phyloP scores from a whole-genome alignment of 2,329 filamentous ascomycete species.

The Aspergillus flavus region DNA sequence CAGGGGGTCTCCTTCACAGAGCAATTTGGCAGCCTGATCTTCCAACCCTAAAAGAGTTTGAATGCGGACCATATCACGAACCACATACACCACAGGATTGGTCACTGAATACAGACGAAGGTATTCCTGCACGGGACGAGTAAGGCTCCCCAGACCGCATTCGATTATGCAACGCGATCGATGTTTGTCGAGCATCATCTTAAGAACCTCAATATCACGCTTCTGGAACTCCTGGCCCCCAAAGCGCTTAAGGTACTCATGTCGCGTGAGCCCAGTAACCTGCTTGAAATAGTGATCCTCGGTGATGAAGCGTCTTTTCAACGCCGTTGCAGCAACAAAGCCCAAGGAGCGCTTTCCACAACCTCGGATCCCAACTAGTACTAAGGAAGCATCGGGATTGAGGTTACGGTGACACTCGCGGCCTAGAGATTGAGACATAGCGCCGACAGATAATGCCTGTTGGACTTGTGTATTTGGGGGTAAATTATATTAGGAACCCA shows the following conservation, averaged over 20 bases:
- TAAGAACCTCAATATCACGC: constrained; percentile 45
- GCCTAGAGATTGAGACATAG: constrained; percentile 14
- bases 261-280: constrained; percentile 44
- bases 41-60: constrained; percentile 47
- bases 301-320: constrained; percentile 47
- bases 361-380: constrained; percentile 48
- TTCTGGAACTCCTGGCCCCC: constrained; percentile 47
- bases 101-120: constrained; percentile 39
- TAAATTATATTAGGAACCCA: neutral
- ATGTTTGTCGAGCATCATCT: constrained; percentile 49
- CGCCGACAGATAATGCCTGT: neutral
- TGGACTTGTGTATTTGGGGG: neutral
- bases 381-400: constrained; percentile 42
- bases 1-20: constrained; percentile 48
- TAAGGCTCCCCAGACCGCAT: constrained; percentile 47
- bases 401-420: constrained; percentile 31
- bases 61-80: constrained; percentile 45
- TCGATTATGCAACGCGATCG: constrained; percentile 46
- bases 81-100: constrained; percentile 45
- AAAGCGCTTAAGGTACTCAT: constrained; percentile 43
- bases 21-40: constrained; percentile 45
- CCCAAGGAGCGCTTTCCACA: constrained; percentile 48
- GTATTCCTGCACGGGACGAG: constrained; percentile 45
- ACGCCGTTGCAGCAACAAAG: constrained; percentile 46
- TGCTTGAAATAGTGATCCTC: constrained; percentile 50